These are phyloP conservation scores for Strobilomyces confusus DNA, from an alignment of 768 basidiomycete genomes.

Conservation along the genomic window DNA sequence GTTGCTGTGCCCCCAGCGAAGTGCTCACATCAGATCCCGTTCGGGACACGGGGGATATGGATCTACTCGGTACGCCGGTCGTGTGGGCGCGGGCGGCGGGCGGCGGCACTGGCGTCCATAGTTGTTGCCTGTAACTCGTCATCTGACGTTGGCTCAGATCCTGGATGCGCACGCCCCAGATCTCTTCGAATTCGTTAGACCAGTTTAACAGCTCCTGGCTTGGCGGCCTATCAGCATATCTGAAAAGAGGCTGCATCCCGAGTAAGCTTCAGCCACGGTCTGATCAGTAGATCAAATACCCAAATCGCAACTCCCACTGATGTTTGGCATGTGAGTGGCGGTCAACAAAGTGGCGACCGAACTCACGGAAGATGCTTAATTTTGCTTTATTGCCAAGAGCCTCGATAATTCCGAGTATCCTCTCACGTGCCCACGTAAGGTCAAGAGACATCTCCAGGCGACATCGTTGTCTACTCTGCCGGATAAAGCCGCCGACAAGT, in stretches of 20 bases:
- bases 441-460: conserved; percentile 23
- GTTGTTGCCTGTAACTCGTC: conserved; percentile 13
- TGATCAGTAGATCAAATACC: conserved; percentile 42
- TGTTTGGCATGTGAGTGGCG: conserved; percentile 9
- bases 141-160: conserved; percentile 37
- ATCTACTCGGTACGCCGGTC: conserved; percentile 10
- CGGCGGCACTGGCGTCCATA: conserved; percentile 22
- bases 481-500: not conserved
- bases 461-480: conserved; percentile 33
- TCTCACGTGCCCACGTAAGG: conserved; percentile 35
- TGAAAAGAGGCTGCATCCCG: conserved; percentile 56
- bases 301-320: conserved; percentile 60
- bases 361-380: conserved; percentile 44
- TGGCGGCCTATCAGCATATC: conserved; percentile 55
- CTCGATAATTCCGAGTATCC: conserved; percentile 37
- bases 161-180: conserved; percentile 58
- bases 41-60: conserved; percentile 21
- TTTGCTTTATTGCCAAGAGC: conserved; percentile 40
- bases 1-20: conserved; percentile 20
- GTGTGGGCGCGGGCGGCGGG: conserved; percentile 21
- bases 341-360: conserved; percentile 31
- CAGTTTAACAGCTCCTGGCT: conserved; percentile 50
- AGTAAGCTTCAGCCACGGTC: conserved; percentile 16
- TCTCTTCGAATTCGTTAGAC: conserved; percentile 61
- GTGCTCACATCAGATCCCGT: conserved; percentile 17